These are phyloP conservation scores for Cucumis melo DNA, from an alignment of 306 rosid species.

Conservation along the genomic window DNA sequence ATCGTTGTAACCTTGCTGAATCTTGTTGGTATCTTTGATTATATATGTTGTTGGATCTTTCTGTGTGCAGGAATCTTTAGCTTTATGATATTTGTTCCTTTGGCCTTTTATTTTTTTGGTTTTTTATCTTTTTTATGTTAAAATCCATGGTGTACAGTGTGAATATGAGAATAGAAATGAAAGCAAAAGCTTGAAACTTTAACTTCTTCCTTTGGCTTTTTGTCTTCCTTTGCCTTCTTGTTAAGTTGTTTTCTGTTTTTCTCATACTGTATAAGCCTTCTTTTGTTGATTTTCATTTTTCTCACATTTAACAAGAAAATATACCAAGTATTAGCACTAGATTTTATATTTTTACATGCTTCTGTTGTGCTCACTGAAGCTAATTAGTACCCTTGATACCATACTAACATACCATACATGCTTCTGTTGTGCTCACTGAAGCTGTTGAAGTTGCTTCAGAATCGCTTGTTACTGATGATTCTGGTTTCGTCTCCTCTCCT, in stretches of 20 bases:
- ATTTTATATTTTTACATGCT: neutral
- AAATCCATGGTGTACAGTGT: conserved; percentile 27
- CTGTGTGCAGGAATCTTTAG: too few species aligned
- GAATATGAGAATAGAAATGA: too few species aligned
- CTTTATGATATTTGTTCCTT: too few species aligned
- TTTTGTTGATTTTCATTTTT: too few species aligned
- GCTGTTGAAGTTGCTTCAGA: conserved; percentile 17
- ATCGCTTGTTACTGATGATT: conserved; percentile 7
- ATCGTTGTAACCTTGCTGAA: too few species aligned
- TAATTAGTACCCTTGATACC: neutral
- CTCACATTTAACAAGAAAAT: neutral
- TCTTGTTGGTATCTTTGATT: too few species aligned
- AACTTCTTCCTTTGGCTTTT: too few species aligned
- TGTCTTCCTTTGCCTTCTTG: neutral
- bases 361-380: too few species aligned
- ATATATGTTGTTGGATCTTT: too few species aligned
- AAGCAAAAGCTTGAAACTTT: too few species aligned
- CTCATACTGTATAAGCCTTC: too few species aligned
- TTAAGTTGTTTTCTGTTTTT: too few species aligned
- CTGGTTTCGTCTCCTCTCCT: conserved; percentile 8
- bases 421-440: conserved; percentile 26
- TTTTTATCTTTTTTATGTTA: conserved; percentile 16
- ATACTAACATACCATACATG: neutral
- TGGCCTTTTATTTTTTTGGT: conserved; percentile 30
- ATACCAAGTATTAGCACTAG: neutral